Conservation (phyloP, 306 rosid genomes). For the Begonia masoniana region DNA sequence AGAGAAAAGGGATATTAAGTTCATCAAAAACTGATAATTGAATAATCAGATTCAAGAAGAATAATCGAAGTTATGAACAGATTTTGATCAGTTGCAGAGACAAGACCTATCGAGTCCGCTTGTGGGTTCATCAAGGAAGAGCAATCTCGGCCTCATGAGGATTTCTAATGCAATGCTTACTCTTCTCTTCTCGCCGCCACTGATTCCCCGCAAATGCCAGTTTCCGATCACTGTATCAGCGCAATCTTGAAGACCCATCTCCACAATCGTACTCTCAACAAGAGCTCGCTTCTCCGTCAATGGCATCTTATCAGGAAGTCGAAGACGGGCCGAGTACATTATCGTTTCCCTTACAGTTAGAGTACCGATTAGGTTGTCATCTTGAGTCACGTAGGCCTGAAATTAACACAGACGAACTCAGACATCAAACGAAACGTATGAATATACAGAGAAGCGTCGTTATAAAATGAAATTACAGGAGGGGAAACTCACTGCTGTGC, state of each 20-base stretch:
- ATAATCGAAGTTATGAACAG: neutral
- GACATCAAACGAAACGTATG: too few species aligned
- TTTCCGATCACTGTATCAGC: conserved; percentile 91
- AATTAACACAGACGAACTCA: neutral
- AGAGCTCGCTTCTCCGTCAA: conserved; percentile 59
- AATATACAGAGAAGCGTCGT: too few species aligned
- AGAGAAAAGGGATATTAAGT: conserved; percentile 1
- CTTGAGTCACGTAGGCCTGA: conserved; percentile 99
- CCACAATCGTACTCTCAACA: conserved; percentile 74
- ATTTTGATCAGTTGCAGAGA: neutral
- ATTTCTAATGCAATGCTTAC: conserved; percentile 95
- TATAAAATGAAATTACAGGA: too few species aligned
- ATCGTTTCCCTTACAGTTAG: conserved; percentile 81
- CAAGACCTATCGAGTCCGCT: conserved; percentile 88
- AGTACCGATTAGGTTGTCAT: conserved; percentile 90
- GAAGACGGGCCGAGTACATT: conserved; percentile 62
- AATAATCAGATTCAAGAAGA: neutral
- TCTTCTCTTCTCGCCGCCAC: conserved; percentile 95
- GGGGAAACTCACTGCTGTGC: conserved; percentile 61
- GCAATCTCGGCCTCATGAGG: conserved; percentile 83
- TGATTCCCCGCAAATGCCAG: conserved; percentile 94
- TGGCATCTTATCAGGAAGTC: conserved; percentile 70
- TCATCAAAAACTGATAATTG: neutral
- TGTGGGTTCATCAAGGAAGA: conserved; percentile 95
- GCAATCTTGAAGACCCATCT: conserved; percentile 95